A percentile compares a stretch with the other conserved stretches of the same genome.
Evolutionary conservation across 768 basidiomycete genomes (phyloP).

Genomic region (Serendipita vermifera): DNA sequence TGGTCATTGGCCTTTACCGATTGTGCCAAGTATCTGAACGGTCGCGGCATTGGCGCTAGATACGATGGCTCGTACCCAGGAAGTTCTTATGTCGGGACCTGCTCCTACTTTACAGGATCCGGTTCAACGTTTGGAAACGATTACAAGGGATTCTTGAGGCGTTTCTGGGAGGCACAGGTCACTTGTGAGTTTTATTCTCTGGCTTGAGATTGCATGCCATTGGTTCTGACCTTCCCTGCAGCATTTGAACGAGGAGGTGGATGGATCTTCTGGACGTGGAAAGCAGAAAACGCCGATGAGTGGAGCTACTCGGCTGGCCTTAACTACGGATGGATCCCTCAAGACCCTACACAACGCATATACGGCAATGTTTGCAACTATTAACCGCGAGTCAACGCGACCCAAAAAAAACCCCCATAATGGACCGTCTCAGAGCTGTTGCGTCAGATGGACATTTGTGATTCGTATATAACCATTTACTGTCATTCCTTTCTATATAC

Average conservation of each 20-base stretch:
- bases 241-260: slow-evolving; percentile 6
- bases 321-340: slow-evolving; percentile 72
- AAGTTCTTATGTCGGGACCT: slow-evolving; percentile 58
- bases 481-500: not conserved
- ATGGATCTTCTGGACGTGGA: slow-evolving; percentile 45
- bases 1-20: slow-evolving; percentile 46
- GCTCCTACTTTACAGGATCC: slow-evolving; percentile 58
- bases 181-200: slow-evolving; percentile 49
- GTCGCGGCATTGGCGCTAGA: slow-evolving; percentile 50
- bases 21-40: slow-evolving; percentile 54
- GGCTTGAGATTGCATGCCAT: slow-evolving; percentile 59
- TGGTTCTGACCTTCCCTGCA: not conserved
- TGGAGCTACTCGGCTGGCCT: slow-evolving; percentile 84
- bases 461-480: not conserved
- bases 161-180: slow-evolving; percentile 79
- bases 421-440: no score
- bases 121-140: slow-evolving; percentile 56
- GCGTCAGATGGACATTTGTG: not conserved
- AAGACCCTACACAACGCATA: slow-evolving; percentile 34
- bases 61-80: slow-evolving; percentile 53
- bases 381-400: not conserved
- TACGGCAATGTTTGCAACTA: slow-evolving; percentile 51
- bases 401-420: no score
- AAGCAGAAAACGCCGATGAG: slow-evolving; percentile 69
- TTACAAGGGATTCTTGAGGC: slow-evolving; percentile 71